A percentile compares a stretch with the other conserved stretches of the same genome.
phyloP scores from a whole-genome alignment of 2,329 filamentous ascomycete species.

The Eutypella sp. region DNA sequence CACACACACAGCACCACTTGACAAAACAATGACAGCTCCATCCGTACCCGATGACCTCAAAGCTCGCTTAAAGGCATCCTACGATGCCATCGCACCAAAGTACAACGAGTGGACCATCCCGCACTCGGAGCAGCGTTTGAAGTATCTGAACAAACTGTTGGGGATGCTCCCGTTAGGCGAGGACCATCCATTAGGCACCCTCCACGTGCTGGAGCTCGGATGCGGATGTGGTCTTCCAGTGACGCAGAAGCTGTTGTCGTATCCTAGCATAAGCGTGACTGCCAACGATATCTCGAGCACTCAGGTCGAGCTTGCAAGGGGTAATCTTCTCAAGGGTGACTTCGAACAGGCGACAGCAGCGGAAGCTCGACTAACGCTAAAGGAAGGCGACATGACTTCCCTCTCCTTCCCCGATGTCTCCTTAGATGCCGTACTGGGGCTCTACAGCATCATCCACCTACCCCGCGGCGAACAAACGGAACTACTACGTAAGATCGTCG shows the following conservation, averaged over 20 bases:
- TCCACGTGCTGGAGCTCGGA: constrained; percentile 35
- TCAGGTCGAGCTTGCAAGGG: constrained; percentile 30
- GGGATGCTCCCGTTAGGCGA: constrained; percentile 13
- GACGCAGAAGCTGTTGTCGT: constrained; percentile 27
- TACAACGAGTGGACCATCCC: constrained; percentile 37
- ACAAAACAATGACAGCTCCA: background rate
- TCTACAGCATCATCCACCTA: constrained; percentile 53
- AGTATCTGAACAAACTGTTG: constrained; percentile 30
- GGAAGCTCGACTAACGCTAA: constrained; percentile 19
- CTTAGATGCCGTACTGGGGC: constrained; percentile 45
- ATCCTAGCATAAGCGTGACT: constrained; percentile 19
- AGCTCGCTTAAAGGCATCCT: constrained; percentile 33
- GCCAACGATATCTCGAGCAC: constrained; percentile 38
- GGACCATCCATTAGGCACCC: background rate
- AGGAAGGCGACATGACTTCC: constrained; percentile 34
- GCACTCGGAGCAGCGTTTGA: constrained; percentile 25
- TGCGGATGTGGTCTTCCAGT: constrained; percentile 36
- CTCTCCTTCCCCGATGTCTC: constrained; percentile 26
- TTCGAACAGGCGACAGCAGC: constrained; percentile 4
- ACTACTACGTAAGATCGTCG: constrained; percentile 37
- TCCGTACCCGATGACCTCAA: constrained; percentile 28
- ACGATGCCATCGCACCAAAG: constrained; percentile 32
- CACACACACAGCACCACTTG: too few relatives aligned
- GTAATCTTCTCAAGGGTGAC: constrained; percentile 16
- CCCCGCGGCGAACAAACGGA: constrained; percentile 43